phyloP scores from a whole-genome alignment of 75 land plant species.

The Selaginella tamariscina region DNA sequence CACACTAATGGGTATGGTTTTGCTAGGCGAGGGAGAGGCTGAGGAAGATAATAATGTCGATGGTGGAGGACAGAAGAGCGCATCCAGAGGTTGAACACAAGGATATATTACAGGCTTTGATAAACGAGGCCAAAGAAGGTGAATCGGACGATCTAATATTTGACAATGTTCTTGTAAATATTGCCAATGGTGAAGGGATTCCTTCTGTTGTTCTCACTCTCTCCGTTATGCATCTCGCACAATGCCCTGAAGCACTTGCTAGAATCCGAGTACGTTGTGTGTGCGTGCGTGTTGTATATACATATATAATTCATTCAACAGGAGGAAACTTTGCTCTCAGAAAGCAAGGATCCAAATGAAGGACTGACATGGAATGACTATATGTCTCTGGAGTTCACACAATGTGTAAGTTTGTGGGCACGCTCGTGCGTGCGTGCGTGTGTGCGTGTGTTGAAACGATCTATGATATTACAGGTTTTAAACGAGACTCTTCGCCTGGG shows the following conservation, averaged over 20 bases:
- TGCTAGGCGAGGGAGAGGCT: neutral
- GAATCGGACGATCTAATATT: neutral
- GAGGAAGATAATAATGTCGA: neutral
- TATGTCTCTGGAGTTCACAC: slow-evolving; percentile 77
- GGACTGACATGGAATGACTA: slow-evolving; percentile 76
- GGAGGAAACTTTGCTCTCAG: neutral
- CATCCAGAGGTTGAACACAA: neutral
- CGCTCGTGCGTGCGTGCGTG: no score
- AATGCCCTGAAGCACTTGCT: neutral
- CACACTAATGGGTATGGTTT: no score
- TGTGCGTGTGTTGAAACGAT: neutral
- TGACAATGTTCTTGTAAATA: neutral
- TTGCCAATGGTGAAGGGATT: neutral
- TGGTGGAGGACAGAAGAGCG: neutral
- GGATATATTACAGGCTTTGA: neutral
- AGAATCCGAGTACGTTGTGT: neutral
- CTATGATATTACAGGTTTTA: slow-evolving; percentile 43
- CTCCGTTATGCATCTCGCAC: neutral
- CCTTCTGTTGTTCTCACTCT: neutral
- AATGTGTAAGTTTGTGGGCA: slow-evolving; percentile 37
- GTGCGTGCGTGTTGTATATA: no score
- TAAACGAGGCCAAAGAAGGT: neutral
- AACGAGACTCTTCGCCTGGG: slow-evolving; percentile 83
- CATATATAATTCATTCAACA: no score
- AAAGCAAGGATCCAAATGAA: slow-evolving; percentile 14